Evolutionary conservation across 2,329 filamentous ascomycete species (phyloP).

Genomic region (Sphaceloma murrayae): DNA sequence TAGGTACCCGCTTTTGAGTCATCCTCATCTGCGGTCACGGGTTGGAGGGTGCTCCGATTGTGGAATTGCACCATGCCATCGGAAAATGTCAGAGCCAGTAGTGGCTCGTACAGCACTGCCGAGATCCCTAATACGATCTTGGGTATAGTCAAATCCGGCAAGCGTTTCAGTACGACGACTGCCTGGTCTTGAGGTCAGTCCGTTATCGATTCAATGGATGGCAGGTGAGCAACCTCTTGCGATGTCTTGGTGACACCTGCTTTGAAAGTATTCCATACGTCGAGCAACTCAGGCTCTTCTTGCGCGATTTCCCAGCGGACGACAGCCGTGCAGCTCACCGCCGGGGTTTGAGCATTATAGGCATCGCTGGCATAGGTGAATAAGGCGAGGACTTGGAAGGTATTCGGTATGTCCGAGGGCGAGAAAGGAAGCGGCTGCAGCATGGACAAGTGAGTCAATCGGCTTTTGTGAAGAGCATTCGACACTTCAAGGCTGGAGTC

Average conservation of each 20-base stretch:
- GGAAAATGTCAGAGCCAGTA: constrained; percentile 63
- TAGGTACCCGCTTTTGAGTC: constrained; percentile 58
- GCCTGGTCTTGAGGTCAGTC: too few relatives aligned
- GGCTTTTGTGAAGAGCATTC: constrained; percentile 7
- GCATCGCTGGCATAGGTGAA: constrained; percentile 52
- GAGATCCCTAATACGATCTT: constrained; percentile 63
- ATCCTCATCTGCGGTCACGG: constrained; percentile 54
- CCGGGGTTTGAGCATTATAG: constrained; percentile 31
- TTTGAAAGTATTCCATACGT: constrained; percentile 31
- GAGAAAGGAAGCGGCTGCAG: not conserved
- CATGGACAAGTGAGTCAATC: constrained; percentile 4
- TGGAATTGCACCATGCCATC: constrained; percentile 76
- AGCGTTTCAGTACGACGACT: constrained; percentile 47
- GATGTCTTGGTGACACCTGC: constrained; percentile 17
- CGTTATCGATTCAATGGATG: too few relatives aligned
- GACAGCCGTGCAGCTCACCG: constrained; percentile 54
- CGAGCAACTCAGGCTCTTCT: constrained; percentile 25
- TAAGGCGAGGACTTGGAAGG: constrained; percentile 55
- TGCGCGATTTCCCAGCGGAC: constrained; percentile 72
- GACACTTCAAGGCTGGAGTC: not conserved
- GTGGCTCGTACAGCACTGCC: constrained; percentile 59
- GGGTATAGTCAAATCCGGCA: constrained; percentile 58
- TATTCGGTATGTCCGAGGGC: not conserved
- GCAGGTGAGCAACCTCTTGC: too few relatives aligned
- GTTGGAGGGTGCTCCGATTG: constrained; percentile 61